phyloP scores from a whole-genome alignment of 1,284 basidiomycete species.

The Austropuccinia psidii region DNA sequence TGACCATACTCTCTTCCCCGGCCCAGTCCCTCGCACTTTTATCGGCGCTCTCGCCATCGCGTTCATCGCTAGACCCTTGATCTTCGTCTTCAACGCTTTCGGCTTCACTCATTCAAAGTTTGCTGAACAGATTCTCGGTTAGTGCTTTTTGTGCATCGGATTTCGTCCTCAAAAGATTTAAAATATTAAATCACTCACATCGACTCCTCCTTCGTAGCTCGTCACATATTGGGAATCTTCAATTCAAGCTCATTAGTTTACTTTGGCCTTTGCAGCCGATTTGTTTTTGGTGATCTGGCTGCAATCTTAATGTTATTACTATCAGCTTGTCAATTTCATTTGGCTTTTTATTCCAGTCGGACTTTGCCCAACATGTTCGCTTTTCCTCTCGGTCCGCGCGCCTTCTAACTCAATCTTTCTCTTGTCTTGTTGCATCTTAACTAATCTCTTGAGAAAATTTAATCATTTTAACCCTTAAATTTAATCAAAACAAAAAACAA shows the following conservation, averaged over 20 bases:
- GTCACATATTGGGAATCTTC: constrained; percentile 62
- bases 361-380: constrained; percentile 94
- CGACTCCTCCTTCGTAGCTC: constrained; percentile 53
- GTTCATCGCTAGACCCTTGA: constrained; percentile 50
- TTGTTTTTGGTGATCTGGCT: constrained; percentile 58
- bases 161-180: not conserved
- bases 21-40: constrained; percentile 81
- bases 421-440: not conserved
- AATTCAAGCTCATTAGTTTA: constrained; percentile 62
- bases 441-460: not conserved
- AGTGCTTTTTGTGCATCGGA: constrained; percentile 42
- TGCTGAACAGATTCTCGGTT: constrained; percentile 60
- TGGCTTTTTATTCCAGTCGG: constrained; percentile 84
- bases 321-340: constrained; percentile 75
- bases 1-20: constrained; percentile 85
- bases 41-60: constrained; percentile 58
- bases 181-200: constrained; percentile 14
- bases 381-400: constrained; percentile 61
- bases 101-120: constrained; percentile 55
- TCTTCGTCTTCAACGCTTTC: constrained; percentile 50
- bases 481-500: not conserved
- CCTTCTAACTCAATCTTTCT: not conserved
- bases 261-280: constrained; percentile 58
- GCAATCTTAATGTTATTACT: constrained; percentile 61
- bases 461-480: no score